phyloP scores from a whole-genome alignment of 169 alveolate species.

The Cryptosporidium tyzzeri region DNA sequence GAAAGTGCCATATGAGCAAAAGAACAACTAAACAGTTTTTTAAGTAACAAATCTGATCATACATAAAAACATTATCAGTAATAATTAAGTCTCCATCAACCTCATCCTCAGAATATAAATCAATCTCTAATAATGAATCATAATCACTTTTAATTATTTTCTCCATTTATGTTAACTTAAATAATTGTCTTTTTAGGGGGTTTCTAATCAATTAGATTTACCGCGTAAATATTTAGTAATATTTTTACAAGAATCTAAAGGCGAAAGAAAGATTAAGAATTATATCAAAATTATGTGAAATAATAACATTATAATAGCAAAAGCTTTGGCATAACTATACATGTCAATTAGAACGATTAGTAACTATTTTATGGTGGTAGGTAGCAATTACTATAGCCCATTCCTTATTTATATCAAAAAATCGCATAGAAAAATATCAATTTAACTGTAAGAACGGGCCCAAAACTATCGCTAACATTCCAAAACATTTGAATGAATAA shows the following conservation, averaged over 20 bases:
- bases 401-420: not conserved
- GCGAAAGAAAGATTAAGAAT: too few species aligned
- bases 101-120: not conserved
- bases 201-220: not conserved
- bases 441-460: not conserved
- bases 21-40: slow-evolving; percentile 1
- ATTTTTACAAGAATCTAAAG: too few species aligned
- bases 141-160: not conserved
- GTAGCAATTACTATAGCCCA: not conserved
- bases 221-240: not conserved
- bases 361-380: too few species aligned
- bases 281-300: not conserved
- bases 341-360: too few species aligned
- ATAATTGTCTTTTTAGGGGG: not conserved
- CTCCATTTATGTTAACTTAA: not conserved
- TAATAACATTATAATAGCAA: not conserved
- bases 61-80: slow-evolving; percentile 8
- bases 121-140: not conserved
- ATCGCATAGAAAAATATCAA: not conserved
- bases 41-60: slow-evolving; percentile 5
- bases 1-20: slow-evolving; percentile 5
- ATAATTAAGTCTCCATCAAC: not conserved
- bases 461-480: not conserved
- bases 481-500: not conserved
- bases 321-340: too few species aligned